phyloP scores from a whole-genome alignment of 148 eudicot genomes.

The Rheum nobile region DNA sequence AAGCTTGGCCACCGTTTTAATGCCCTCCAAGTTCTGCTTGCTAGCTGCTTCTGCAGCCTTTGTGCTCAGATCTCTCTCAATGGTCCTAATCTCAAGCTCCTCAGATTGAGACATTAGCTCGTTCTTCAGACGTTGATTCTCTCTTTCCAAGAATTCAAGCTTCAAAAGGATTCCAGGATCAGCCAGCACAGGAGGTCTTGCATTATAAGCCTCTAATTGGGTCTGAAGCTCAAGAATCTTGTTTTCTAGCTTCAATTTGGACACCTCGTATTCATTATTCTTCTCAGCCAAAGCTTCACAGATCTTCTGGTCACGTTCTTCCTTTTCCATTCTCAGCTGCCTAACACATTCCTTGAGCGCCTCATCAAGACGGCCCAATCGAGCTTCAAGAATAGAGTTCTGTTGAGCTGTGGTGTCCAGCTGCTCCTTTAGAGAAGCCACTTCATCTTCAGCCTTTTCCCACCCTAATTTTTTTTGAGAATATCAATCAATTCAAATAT shows the following conservation, averaged over 20 bases:
- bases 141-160: conserved; percentile 42
- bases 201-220: conserved; percentile 17
- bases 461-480: conserved; percentile 38
- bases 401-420: conserved; percentile 49
- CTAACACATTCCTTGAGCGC: conserved; percentile 91
- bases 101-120: conserved; percentile 40
- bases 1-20: conserved; percentile 68
- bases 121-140: conserved; percentile 33
- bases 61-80: conserved; percentile 70
- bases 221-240: conserved; percentile 36
- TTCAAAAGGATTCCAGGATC: conserved; percentile 24
- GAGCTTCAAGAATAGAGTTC: conserved; percentile 52
- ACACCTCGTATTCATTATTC: conserved; percentile 32
- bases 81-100: conserved; percentile 55
- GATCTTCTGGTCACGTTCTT: conserved; percentile 56
- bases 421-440: conserved; percentile 41
- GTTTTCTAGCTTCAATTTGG: conserved; percentile 32
- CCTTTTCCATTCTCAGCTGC: conserved; percentile 67
- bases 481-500: not conserved
- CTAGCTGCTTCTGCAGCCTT: conserved; percentile 81
- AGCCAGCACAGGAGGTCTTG: conserved; percentile 9
- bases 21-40: conserved; percentile 72
- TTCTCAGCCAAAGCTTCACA: conserved; percentile 40
- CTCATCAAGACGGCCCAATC: conserved; percentile 69
- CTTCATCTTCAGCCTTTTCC: conserved; percentile 92